These are phyloP conservation scores for Talaromyces funiculosus DNA, from an alignment of 2,329 filamentous ascomycete species.

Conservation along the genomic window DNA sequence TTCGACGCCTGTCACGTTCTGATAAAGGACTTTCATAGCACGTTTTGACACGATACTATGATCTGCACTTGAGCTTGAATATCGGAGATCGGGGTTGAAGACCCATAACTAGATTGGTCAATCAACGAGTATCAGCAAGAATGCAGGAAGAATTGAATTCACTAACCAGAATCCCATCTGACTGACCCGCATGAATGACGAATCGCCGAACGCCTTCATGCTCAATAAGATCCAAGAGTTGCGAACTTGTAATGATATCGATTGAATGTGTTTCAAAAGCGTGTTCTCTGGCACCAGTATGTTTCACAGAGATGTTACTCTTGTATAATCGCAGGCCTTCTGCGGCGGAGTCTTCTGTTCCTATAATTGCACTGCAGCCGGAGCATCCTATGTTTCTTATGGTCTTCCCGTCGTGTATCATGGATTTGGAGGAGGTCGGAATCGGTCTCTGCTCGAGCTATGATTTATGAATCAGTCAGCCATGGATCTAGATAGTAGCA, in stretches of 20 bases:
- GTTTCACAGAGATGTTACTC: slow-evolving; percentile 36
- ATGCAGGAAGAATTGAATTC: neutral
- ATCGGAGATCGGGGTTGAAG: slow-evolving; percentile 55
- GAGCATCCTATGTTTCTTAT: slow-evolving; percentile 24
- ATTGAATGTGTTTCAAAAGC: slow-evolving; percentile 28
- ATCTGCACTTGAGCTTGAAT: slow-evolving; percentile 44
- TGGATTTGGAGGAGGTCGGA: slow-evolving; percentile 23
- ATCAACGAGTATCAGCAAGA: slow-evolving; percentile 1
- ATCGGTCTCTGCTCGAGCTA: slow-evolving; percentile 19
- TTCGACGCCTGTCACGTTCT: slow-evolving; percentile 30
- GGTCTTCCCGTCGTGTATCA: slow-evolving; percentile 26
- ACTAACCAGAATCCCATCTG: slow-evolving; percentile 34
- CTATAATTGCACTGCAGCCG: slow-evolving; percentile 28
- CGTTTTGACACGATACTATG: slow-evolving; percentile 34
- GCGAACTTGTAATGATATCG: slow-evolving; percentile 46
- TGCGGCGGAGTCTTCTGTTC: slow-evolving; percentile 36
- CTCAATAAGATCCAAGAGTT: slow-evolving; percentile 52
- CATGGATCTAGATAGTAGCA: neutral
- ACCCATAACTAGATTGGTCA: slow-evolving; percentile 46
- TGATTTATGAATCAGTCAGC: neutral
- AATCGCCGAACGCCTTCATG: slow-evolving; percentile 53
- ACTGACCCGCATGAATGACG: slow-evolving; percentile 39
- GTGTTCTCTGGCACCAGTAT: slow-evolving; percentile 12
- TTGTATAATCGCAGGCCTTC: slow-evolving; percentile 49
- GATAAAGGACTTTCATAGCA: slow-evolving; percentile 56